phyloP scores from a whole-genome alignment of 2,329 filamentous ascomycete genomes.

The Cytospora leucostoma region DNA sequence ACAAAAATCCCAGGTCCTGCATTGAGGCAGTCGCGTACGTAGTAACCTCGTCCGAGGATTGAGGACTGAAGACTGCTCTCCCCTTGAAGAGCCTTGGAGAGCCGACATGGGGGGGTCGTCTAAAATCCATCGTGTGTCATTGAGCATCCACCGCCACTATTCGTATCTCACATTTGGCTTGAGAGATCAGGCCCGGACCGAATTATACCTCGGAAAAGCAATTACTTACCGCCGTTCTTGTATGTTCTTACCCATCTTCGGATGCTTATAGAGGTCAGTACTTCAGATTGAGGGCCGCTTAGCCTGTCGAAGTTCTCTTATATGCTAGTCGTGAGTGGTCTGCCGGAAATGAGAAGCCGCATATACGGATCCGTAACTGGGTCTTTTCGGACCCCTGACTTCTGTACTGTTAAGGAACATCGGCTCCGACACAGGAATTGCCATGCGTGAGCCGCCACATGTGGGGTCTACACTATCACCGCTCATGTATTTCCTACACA shows the following conservation, averaged over 20 bases:
- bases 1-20: conserved; percentile 1
- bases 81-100: background rate
- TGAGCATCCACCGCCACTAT: background rate
- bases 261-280: background rate
- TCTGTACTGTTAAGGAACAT: background rate
- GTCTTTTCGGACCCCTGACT: conserved; percentile 4
- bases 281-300: background rate
- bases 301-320: background rate
- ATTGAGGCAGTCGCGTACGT: background rate
- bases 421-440: background rate
- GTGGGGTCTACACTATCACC: conserved; percentile 4
- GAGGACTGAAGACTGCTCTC: background rate
- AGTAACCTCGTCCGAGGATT: background rate
- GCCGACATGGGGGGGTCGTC: conserved; percentile 1
- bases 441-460: no score
- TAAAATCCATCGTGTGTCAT: background rate
- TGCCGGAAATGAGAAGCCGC: background rate
- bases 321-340: background rate
- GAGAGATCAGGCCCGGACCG: no score
- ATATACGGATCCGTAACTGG: background rate
- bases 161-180: background rate
- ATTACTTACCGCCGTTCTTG: no score
- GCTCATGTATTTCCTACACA: background rate
- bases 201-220: no score
- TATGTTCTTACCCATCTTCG: background rate